Base-by-base conservation (phyloP, 495 filamentous ascomycete genomes). In the Hypoxylon lenormandii region DNA sequence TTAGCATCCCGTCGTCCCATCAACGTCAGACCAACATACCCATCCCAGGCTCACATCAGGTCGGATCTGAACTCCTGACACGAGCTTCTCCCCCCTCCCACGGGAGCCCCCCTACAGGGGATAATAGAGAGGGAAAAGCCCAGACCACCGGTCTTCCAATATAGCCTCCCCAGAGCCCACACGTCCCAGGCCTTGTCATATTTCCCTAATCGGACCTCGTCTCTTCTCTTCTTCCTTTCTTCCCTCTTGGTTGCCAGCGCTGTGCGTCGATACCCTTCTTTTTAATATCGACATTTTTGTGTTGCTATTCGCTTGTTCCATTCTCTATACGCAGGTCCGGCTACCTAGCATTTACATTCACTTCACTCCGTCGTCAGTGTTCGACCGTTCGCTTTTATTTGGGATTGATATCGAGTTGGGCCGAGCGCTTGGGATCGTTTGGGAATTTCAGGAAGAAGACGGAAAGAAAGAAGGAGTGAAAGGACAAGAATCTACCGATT, bases 221-320 rank as follows among this genome's bases (percentile, higher is more conserved):
- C 65, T 71, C 64, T 74, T 68, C 53, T 57, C 71, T 62, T 26
- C 23, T 61, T 48, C 67, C 60, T 70, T 60, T 64, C 77, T 69
- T 76, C 64, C 60, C 45, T 72, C 67, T 76, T 68, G 56, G 57
- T 36, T 68, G 71, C 74, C 69, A 75, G 76, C 76, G 80, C 79
- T 81, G 74, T 80, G 77, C 78, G 79, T 81, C 76, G 79, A 79
- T 82, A 79, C 66, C 78, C 69, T 75, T 83, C 76, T 80, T 82
- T 80, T 82, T 80, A 74, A 78, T 76, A 80, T 78, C 80, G 78
- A 69, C 69, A 65, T 64, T 72, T 66, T 33, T 50, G 72, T 68
- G 36, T 54, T 76, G 67, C 50, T 52, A 62, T 72, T 74, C 10
- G 5, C 6, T 8, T 11, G 1, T 33, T 33, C 30, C 6, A 33